Percentiles rank a stretch among this genome's conserved stretches.
phyloP scores from a whole-genome alignment of 2,329 filamentous ascomycete species.

The Drechslera avenae region DNA sequence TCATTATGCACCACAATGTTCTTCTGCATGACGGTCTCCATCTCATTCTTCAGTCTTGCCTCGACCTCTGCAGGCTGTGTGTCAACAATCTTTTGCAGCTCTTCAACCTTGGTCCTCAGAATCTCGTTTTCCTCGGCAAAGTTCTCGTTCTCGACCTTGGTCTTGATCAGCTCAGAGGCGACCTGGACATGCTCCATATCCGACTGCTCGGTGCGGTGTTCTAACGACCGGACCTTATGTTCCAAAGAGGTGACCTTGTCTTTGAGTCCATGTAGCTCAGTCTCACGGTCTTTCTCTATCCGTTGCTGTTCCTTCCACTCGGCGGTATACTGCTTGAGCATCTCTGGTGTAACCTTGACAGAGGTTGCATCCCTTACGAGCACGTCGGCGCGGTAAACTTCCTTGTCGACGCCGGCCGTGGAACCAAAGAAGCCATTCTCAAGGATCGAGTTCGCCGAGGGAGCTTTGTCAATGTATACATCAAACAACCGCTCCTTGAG shows the following conservation, averaged over 20 bases:
- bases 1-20: conserved; percentile 94
- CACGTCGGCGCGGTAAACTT: conserved; percentile 92
- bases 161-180: conserved; percentile 86
- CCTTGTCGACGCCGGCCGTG: conserved; percentile 86
- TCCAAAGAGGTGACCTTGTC: conserved; percentile 65
- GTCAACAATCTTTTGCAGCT: conserved; percentile 85
- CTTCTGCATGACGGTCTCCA: conserved; percentile 88
- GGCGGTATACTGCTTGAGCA: conserved; percentile 76
- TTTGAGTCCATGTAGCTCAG: conserved; percentile 74
- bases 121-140: conserved; percentile 89
- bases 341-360: conserved; percentile 81
- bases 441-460: conserved; percentile 88
- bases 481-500: conserved; percentile 95
- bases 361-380: conserved; percentile 92
- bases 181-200: conserved; percentile 90
- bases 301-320: conserved; percentile 94
- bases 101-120: conserved; percentile 80
- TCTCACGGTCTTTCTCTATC: conserved; percentile 79
- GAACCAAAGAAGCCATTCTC: conserved; percentile 98
- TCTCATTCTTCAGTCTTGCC: conserved; percentile 77
- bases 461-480: conserved; percentile 93
- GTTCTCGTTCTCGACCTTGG: conserved; percentile 92
- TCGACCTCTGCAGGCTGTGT: conserved; percentile 90
- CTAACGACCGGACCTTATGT: conserved; percentile 79
- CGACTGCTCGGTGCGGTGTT: conserved; percentile 84